Evolutionary conservation across 768 basidiomycete genomes (phyloP), one percentile per base, ranked within the genome.

Genomic region (Zangia roseola): DNA sequence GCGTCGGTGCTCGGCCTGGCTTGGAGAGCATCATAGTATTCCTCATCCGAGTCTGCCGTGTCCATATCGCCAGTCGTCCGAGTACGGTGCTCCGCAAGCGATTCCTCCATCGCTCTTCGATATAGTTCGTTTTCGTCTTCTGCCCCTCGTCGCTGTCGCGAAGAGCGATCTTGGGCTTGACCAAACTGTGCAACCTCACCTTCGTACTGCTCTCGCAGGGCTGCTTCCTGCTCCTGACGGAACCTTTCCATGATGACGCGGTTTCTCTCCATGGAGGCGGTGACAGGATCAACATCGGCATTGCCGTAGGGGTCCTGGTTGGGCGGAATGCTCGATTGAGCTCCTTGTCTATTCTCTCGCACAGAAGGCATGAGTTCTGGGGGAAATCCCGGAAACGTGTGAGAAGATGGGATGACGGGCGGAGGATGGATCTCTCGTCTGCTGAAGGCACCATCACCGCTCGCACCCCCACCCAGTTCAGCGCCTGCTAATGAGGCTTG

Each of bases 401-500:
- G 57, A 59, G 63, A 49, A 47, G 67, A 45, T 48, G 69, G 47
- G 59, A 61, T 47, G 16, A 64, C 36, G 37, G 61, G 54, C 25
- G 64, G 47, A 13, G 52, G 51, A 50, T 61, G 62, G 40, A 39
- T 34, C 42, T 51, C 45, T 25, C 33, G 33, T 35, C 51, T 57
- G 50, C 44, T 43, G 46, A 44, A 55, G 8, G 36, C n/a, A 50
- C 38, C 25, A 17, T 43, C n/a, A n/a, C 42, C 31, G 46, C 44
- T 52, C 9, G 53, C 30, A 24, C 30, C 14, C 19, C 43, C 36
- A 25, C 34, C 19, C 41, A 13, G 45, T 16, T 38, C 51, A 20
- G 55, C 34, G 28, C 65, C 65, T 61, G 72, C 71, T 36, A 94
- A 69, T 5, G 91, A 93, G 3, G 91, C 92, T 58, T 91, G 90